These are phyloP conservation scores for Penicillium rolfsii DNA, from an alignment of 2,329 filamentous ascomycete genomes.

Conservation along the genomic window DNA sequence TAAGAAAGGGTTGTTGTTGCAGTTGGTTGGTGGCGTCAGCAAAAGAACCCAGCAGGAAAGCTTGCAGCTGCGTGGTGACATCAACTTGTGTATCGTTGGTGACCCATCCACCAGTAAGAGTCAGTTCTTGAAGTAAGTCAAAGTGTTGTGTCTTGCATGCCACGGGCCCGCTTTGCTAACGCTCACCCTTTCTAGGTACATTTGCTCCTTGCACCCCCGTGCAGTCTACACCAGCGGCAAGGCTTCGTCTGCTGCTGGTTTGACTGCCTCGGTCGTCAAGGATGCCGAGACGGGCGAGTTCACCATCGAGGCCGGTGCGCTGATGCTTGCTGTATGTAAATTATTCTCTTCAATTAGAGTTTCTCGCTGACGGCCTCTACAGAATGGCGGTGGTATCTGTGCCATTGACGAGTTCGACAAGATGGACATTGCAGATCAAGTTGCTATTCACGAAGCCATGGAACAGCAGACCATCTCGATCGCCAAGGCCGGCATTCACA, in stretches of 20 bases:
- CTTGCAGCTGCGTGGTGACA: constrained; percentile 93
- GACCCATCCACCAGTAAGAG: constrained; percentile 97
- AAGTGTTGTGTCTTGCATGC: too few species aligned
- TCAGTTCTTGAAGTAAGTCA: constrained; percentile 79
- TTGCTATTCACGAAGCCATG: constrained; percentile 99
- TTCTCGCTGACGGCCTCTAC: not conserved
- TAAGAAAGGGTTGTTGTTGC: constrained; percentile 92
- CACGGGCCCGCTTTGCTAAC: not conserved
- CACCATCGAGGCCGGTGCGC: constrained; percentile 95
- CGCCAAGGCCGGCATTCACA: constrained; percentile 97
- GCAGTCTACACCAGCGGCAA: constrained; percentile 98
- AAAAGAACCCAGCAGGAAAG: constrained; percentile 85
- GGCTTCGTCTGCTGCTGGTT: constrained; percentile 93
- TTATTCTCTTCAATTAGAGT: not conserved
- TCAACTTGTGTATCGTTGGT: constrained; percentile 98
- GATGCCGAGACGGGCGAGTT: constrained; percentile 98
- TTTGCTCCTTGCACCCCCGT: constrained; percentile 93
- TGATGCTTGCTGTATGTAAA: constrained; percentile 77
- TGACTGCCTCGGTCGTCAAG: constrained; percentile 95
- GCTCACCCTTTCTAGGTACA: constrained; percentile 61
- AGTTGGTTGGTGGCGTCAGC: constrained; percentile 92
- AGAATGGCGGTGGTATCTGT: constrained; percentile 85
- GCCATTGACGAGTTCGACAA: constrained; percentile 99
- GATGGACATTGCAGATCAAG: constrained; percentile 97
- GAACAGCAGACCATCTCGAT: constrained; percentile 99